Percentiles rank a stretch among this genome's conserved stretches.
Conservation (phyloP, 331 rosid genomes). For the Malus hybrid region DNA sequence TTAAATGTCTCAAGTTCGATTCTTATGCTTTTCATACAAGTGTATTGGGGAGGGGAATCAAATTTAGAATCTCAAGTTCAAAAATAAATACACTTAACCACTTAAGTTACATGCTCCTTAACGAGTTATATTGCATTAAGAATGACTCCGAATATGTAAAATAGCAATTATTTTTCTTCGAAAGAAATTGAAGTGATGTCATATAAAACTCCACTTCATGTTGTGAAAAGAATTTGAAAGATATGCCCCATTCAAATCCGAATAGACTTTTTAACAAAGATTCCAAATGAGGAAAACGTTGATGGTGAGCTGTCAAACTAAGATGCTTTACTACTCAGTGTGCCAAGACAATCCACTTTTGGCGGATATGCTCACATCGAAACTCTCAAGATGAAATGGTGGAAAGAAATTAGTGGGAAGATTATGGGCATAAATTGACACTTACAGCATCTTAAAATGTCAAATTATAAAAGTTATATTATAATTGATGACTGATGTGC, state of each 20-base stretch:
- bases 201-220: neutral
- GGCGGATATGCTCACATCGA: neutral
- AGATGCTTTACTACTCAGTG: neutral
- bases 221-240: neutral
- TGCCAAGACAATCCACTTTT: constrained; percentile 1
- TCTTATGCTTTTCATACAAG: too few species aligned
- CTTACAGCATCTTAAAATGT: too few species aligned
- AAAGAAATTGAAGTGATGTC: neutral
- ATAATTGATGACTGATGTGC: accelerated
- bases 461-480: too few species aligned
- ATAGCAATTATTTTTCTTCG: neutral
- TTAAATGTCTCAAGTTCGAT: too few species aligned
- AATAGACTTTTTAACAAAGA: neutral
- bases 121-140: too few species aligned
- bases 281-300: neutral
- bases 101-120: too few species aligned
- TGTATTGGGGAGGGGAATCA: too few species aligned
- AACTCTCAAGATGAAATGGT: neutral
- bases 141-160: too few species aligned
- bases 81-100: too few species aligned
- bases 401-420: neutral
- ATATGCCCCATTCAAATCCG: neutral
- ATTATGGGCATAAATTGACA: neutral
- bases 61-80: too few species aligned
- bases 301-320: neutral